Evolutionary conservation across 2,329 filamentous ascomycete genomes (phyloP).

Genomic region (Exophiala sideris): DNA sequence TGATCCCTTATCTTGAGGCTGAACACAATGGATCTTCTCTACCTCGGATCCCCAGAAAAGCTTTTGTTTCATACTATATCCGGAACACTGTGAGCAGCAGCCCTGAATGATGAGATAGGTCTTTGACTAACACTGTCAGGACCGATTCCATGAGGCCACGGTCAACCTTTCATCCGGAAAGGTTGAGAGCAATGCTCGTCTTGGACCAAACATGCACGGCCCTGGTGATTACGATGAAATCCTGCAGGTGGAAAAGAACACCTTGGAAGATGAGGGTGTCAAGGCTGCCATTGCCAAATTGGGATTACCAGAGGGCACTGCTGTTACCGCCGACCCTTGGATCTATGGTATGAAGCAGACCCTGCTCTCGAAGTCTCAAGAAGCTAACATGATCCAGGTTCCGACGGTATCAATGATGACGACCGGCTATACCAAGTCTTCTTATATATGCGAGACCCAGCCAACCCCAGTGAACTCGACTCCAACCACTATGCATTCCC

Average conservation of each 20-base stretch:
- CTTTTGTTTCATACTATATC: conserved; percentile 50
- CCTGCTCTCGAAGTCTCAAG: not conserved
- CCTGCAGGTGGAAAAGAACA: conserved; percentile 55
- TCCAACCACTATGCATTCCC: conserved; percentile 68
- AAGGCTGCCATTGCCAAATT: conserved; percentile 59
- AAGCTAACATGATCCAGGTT: conserved; percentile 35
- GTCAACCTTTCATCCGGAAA: conserved; percentile 49
- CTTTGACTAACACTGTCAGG: conserved; percentile 41
- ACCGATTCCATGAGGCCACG: conserved; percentile 56
- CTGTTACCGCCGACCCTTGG: conserved; percentile 62
- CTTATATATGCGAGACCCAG: conserved; percentile 63
- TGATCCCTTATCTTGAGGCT: conserved; percentile 60
- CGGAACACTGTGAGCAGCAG: conserved; percentile 50
- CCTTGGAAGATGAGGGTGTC: conserved; percentile 55
- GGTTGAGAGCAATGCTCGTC: conserved; percentile 50
- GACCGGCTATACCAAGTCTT: conserved; percentile 61
- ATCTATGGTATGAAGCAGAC: conserved; percentile 56
- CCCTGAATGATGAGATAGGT: conserved; percentile 38
- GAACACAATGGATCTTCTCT: conserved; percentile 54
- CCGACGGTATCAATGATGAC: conserved; percentile 51
- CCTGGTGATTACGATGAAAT: conserved; percentile 60
- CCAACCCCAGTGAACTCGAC: conserved; percentile 58
- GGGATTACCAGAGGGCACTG: conserved; percentile 55
- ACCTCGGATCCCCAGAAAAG: conserved; percentile 51
- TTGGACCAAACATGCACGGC: conserved; percentile 53